Percentiles rank a stretch among this genome's conserved stretches.
These are phyloP conservation scores for Lipomyces starkeyi DNA, from an alignment of 805 yeast species.

Conservation along the genomic window DNA sequence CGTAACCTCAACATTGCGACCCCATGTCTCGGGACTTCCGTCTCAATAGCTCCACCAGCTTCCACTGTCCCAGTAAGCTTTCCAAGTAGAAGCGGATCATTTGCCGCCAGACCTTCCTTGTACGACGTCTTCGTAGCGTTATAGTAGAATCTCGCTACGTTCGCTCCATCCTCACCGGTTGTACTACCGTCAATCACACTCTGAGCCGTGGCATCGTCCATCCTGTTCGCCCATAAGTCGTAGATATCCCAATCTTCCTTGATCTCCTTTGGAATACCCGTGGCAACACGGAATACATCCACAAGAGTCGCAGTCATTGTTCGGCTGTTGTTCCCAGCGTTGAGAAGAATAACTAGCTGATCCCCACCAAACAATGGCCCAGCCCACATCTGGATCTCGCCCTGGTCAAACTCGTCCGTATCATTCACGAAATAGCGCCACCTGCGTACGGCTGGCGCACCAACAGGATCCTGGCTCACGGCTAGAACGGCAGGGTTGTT, in stretches of 20 bases:
- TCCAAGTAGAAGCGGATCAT: not conserved
- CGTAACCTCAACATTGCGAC: not conserved
- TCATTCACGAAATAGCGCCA: conserved; percentile 18
- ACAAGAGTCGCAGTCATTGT: not conserved
- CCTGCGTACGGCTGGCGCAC: conserved; percentile 28
- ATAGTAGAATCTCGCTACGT: not conserved
- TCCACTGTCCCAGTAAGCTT: not conserved
- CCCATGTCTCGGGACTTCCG: not conserved
- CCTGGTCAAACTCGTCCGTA: not conserved
- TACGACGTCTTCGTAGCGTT: not conserved
- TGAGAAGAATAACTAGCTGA: not conserved
- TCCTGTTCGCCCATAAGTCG: not conserved
- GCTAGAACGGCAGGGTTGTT: conserved; percentile 34
- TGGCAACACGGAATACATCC: not conserved
- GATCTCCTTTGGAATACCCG: not conserved
- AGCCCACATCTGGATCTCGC: conserved; percentile 6
- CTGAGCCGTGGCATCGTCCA: not conserved
- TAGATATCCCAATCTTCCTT: not conserved
- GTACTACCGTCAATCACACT: not conserved
- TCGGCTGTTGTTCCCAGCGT: not conserved
- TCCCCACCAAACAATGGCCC: not conserved
- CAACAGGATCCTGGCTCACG: conserved; percentile 44
- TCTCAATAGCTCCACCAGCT: not conserved
- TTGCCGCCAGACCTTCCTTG: not conserved
- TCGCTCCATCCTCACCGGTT: not conserved